These are phyloP conservation scores for Dothideomycetes sp. DNA, from an alignment of 2,329 filamentous ascomycete genomes.

Conservation along the genomic window DNA sequence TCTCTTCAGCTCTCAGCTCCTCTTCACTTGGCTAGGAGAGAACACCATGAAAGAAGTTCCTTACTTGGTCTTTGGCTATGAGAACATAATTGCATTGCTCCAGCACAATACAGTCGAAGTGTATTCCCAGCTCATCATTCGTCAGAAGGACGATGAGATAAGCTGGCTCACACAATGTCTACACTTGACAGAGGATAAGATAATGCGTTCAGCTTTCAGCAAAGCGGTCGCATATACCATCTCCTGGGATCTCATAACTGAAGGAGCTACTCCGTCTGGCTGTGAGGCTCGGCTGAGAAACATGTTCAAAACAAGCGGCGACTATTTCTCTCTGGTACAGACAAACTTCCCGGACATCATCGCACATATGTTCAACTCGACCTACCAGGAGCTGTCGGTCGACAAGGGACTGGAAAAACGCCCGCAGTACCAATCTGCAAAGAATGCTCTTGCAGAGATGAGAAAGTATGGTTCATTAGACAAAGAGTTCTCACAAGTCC, in stretches of 20 bases:
- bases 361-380: slow-evolving; percentile 63
- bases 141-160: slow-evolving; percentile 57
- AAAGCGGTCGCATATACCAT: slow-evolving; percentile 78
- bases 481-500: slow-evolving; percentile 59
- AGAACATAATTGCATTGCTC: slow-evolving; percentile 58
- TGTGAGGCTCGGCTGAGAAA: slow-evolving; percentile 61
- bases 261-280: slow-evolving; percentile 24
- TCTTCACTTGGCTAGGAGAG: slow-evolving; percentile 78
- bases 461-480: slow-evolving; percentile 57
- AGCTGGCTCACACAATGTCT: slow-evolving; percentile 52
- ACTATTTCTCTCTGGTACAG: slow-evolving; percentile 54
- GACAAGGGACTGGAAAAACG: slow-evolving; percentile 42
- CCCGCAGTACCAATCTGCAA: slow-evolving; percentile 49
- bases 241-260: slow-evolving; percentile 56
- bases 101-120: slow-evolving; percentile 65
- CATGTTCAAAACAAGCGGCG: slow-evolving; percentile 54
- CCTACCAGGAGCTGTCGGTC: slow-evolving; percentile 61
- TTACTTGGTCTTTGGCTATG: slow-evolving; percentile 75
- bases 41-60: slow-evolving; percentile 64
- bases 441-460: slow-evolving; percentile 59
- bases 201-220: slow-evolving; percentile 62
- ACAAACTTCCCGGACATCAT: slow-evolving; percentile 68
- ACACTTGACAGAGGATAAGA: slow-evolving; percentile 42
- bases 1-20: slow-evolving; percentile 77
- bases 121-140: slow-evolving; percentile 73